Base-by-base conservation (phyloP, 1,284 basidiomycete genomes). In the Microbotryum silenes-acaulis region DNA sequence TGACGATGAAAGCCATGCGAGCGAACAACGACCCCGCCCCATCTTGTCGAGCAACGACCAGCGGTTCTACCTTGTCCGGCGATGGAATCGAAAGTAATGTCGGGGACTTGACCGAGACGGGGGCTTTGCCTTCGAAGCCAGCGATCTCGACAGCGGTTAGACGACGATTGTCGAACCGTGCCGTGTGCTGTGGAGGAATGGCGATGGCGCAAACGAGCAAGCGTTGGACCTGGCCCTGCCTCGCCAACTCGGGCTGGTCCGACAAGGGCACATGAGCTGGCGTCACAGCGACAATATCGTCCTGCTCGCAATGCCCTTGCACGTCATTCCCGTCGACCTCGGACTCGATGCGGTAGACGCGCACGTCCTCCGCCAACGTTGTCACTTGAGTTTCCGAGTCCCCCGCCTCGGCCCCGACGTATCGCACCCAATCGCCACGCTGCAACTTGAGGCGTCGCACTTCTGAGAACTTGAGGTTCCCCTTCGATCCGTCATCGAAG, bases 1-100 rank as follows among this genome's bases (percentile, higher is more conserved):
- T 20, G 79, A 81, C 6, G 81, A 80, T 37, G 79, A 78, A 61
- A 75, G 85, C 68, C 7, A 52, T 73, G 33, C 85, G 80, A 59
- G 83, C 78, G 48, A 78, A 77, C 83, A 84, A 56, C 48, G 48
- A 59, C 27, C 14, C 25, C 12, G 37, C 12, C 16, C 14, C 16
- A 4, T 16, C 45, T 20, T 6, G 18, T 23, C 9, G 16, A 47
- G 42, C 37, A 6, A 23, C 10, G 12, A 31, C 25, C 51, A 63
- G 25, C 1, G 55, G 48, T 2, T 42, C 12, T 52, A 62, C n/a
- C 20, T 12, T 4, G 2, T 25, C 9, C 23, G 54, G n/a, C 25
- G 37, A 42, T 14, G 61, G 63, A 53, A 55, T 27, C 55, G 54
- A 20, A 16, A 50, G 20, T 18, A 62, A 85, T 29, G 79, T 76